Evolutionary conservation across 148 eudicot genomes (phyloP).

Genomic region (Dysphania ambrosioides): DNA sequence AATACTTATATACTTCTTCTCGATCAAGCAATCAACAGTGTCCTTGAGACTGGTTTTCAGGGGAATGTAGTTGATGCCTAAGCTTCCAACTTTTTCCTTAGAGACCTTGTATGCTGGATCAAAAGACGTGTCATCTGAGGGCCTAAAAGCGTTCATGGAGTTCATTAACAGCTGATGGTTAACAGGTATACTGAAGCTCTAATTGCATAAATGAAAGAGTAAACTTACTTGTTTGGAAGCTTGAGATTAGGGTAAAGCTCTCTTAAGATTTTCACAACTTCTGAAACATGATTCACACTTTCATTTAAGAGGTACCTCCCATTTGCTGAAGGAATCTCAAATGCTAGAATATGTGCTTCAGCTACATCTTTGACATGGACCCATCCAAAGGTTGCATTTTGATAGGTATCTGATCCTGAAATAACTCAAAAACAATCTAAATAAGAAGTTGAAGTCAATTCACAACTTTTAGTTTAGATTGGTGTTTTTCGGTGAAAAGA

Average conservation of each 20-base stretch:
- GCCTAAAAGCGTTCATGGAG: conserved; percentile 36
- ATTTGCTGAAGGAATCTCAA: conserved; percentile 51
- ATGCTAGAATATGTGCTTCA: conserved; percentile 52
- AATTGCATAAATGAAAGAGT: background rate
- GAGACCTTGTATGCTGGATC: conserved; percentile 39
- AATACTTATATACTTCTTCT: conserved; percentile 41
- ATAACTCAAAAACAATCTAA: background rate
- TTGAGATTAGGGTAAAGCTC: conserved; percentile 56
- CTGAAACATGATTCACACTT: conserved; percentile 45
- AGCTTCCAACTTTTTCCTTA: conserved; percentile 43
- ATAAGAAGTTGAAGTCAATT: background rate
- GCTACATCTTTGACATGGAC: conserved; percentile 61
- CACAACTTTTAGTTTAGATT: too few species aligned
- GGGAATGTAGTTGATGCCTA: conserved; percentile 57
- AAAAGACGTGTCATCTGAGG: conserved; percentile 46
- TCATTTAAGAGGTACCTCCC: conserved; percentile 53
- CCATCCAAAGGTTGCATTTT: conserved; percentile 42
- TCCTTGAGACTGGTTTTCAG: conserved; percentile 50
- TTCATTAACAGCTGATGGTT: background rate
- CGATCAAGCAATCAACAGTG: conserved; percentile 60
- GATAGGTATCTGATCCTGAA: conserved; percentile 45
- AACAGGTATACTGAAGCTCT: background rate
- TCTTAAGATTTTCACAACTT: conserved; percentile 40
- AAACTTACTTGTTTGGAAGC: conserved; percentile 65
- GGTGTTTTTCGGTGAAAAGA: background rate